Percentiles rank a stretch among this genome's conserved stretches.
phyloP scores from a whole-genome alignment of 2,329 filamentous ascomycete species.

The Colletotrichum costaricense region DNA sequence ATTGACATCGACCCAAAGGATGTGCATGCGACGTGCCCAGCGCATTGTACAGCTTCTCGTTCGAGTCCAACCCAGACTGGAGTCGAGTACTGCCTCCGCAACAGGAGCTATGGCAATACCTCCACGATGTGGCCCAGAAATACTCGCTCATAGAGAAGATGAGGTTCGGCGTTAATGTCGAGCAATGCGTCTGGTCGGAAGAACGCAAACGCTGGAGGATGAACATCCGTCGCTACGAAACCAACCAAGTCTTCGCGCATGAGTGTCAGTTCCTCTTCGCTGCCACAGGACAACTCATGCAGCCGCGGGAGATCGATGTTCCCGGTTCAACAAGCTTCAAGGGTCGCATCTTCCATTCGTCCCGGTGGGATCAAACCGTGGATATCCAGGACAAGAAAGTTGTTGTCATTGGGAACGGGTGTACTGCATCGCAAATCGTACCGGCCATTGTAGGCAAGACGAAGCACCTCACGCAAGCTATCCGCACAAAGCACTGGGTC shows the following conservation, averaged over 20 bases:
- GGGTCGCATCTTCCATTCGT: constrained; percentile 65
- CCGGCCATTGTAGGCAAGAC: constrained; percentile 53
- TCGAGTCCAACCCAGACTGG: constrained; percentile 71
- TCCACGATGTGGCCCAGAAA: constrained; percentile 61
- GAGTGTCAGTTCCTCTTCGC: constrained; percentile 54
- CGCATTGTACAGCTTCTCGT: constrained; percentile 71
- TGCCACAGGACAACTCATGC: constrained; percentile 47
- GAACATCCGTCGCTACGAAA: constrained; percentile 40
- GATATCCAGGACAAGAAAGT: constrained; percentile 60
- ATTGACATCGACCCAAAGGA: constrained; percentile 28
- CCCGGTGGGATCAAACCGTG: constrained; percentile 63
- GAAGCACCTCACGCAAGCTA: constrained; percentile 49
- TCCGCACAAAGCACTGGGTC: constrained; percentile 57
- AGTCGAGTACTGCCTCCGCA: constrained; percentile 65
- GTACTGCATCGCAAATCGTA: constrained; percentile 65
- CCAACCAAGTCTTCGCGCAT: constrained; percentile 42
- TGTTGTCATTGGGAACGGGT: constrained; percentile 66
- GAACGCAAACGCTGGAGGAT: constrained; percentile 48
- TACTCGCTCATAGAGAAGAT: constrained; percentile 54
- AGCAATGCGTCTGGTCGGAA: constrained; percentile 52
- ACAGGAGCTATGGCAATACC: constrained; percentile 67
- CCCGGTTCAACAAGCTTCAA: constrained; percentile 62
- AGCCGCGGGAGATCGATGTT: constrained; percentile 52
- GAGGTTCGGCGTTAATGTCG: constrained; percentile 50
- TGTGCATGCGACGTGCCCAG: constrained; percentile 68